A percentile compares a stretch with the other conserved stretches of the same genome.
Conservation (phyloP, 2,329 filamentous ascomycete genomes). For the Sporothrix inflata region DNA sequence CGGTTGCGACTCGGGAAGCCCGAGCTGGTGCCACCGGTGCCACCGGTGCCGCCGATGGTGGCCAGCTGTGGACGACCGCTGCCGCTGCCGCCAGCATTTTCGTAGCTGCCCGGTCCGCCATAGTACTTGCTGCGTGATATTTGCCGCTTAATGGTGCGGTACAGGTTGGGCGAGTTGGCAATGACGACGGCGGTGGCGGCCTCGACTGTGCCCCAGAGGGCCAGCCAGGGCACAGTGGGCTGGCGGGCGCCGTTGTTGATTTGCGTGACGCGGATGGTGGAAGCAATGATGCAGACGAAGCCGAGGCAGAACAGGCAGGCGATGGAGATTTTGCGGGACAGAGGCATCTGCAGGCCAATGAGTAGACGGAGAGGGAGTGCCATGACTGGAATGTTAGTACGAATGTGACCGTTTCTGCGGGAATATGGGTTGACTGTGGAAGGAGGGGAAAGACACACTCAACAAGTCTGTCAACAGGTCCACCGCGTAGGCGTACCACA, state of each 20-base stretch:
- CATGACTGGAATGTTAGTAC: not conserved
- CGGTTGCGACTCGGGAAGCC: not conserved
- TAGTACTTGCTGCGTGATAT: not conserved
- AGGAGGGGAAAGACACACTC: not conserved
- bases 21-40: not conserved
- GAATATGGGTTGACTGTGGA: not conserved
- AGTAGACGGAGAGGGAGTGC: not conserved
- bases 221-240: not conserved
- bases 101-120: not conserved
- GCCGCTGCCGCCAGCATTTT: not conserved
- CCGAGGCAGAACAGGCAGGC: not conserved
- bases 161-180: not conserved
- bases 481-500: constrained; percentile 3
- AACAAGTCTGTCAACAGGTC: not conserved
- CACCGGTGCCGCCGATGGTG: not conserved
- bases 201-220: not conserved
- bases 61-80: not conserved
- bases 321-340: not conserved
- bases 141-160: not conserved
- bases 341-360: not conserved
- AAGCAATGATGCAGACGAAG: constrained; percentile 7
- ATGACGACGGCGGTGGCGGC: not conserved
- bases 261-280: not conserved
- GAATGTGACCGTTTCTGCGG: not conserved
- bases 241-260: not conserved